Evolutionary conservation across 106 monocot species (phyloP), one percentile per base, ranked within the genome.

Genomic region (Apostasia shenzhenica): DNA sequence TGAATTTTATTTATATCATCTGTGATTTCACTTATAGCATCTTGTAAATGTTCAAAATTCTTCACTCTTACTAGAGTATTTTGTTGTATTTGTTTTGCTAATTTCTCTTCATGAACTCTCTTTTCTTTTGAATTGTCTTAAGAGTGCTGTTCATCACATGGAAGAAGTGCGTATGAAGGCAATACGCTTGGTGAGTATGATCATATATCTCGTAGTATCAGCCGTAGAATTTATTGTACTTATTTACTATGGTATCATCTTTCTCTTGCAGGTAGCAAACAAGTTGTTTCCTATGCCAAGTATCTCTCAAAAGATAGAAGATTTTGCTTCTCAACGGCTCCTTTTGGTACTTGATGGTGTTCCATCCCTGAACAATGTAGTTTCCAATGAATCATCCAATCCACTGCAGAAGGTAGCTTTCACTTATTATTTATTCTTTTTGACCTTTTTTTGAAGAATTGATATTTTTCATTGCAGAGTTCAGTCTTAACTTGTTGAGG

Each of bases 91-190:
- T 26, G 26, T 26, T 26, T 26, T 26, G 26, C 26, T 26, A 26
- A 26, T 26, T 26, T 26, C 26, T 26, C 26, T 26, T 67, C 57
- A 5, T 66, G 48, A 62, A 41, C 38, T 39, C 68, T 72, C 54
- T 13, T 71, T 8, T 2, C 7, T 37, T 60, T 45, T 58, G 55
- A 42, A 63, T 14, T 82, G 70, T 75, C 14, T 59, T 48, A 54
- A 97, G 95, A 97, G 92, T 85, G 76, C 95, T 42, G 73, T 81
- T 54, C 88, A 97, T 79, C 84, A 73, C 69, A 63, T 74, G 43
- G 95, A 97, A 66, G 95, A 97, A 74, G 92, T 97, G 59, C 84
- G 95, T 41, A 97, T 89, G 95, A 97, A 92, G 77, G 95, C 95
- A 72, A 92, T 91, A 80, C 92, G 95, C 47, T 69, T 97, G 92